Evolutionary conservation across 805 yeast genomes (phyloP), one percentile per base, ranked within the genome.

Genomic region (Candida sakaeoensis): DNA sequence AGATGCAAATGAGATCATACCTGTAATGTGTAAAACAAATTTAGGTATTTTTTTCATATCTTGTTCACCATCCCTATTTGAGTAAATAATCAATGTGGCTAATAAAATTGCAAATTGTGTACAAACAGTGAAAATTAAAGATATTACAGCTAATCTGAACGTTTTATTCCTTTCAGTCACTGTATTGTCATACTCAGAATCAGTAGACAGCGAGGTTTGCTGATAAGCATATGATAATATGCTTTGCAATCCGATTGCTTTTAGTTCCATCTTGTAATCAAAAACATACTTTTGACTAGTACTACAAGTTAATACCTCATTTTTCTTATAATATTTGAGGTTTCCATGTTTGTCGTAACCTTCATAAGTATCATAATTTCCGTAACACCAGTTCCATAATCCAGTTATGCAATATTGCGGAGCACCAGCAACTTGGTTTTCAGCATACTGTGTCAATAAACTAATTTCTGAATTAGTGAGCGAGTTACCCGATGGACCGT

Each of bases 401-500:
- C 69, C 58, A 0, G 70, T 60, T 8, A 61, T 46, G 4, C 75
- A 62, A 42, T 59, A 69, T 49, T 77, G 79, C 1, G 82, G 81
- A 1, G 78, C 73, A 21, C 50, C 44, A 5, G 59, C 57, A 10
- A 77, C 78, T 46, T 74, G 72, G 3, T 53, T 53, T 42, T 65
- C 60, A 3, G 79, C 70, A 48, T 75, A 78, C 10, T 60, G 55
- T 1, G 74, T 60, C 26, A 78, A 53, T 5, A 76, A 50, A 9
- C 58, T 43, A 19, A 78, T 64, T 41, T 75, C 77, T 1, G 80
- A 70, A 33, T 77, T 71, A 2, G 82, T 73, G 16, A 75, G 52
- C 13, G 53, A 42, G 39, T 61, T 70, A 30, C 33, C 40, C 7
- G 37, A 32, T 8, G 32, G 33, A 17, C 16, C 29, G 34, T 12